Percentiles rank a stretch among this genome's conserved stretches.
phyloP scores from a whole-genome alignment of 805 yeast genomes.

The Ogataea minuta region DNA sequence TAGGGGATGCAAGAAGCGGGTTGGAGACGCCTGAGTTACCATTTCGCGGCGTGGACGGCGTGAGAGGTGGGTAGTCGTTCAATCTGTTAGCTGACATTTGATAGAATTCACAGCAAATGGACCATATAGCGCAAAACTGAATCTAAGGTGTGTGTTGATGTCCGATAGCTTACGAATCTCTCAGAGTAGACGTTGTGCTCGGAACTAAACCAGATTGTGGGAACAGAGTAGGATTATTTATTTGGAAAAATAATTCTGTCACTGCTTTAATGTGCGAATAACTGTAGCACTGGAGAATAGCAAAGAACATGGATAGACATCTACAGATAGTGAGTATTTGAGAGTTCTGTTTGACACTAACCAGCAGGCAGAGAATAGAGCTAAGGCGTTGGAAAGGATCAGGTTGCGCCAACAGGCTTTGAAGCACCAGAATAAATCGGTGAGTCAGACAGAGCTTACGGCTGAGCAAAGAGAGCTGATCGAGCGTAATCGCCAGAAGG shows the following conservation, averaged over 20 bases:
- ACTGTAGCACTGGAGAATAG: constrained; percentile 1
- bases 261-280: constrained; percentile 10
- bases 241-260: constrained; percentile 13
- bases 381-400: constrained; percentile 58
- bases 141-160: no score
- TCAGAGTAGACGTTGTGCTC: not conserved
- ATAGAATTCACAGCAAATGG: not conserved
- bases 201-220: constrained; percentile 1
- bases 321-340: constrained; percentile 28
- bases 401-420: constrained; percentile 39
- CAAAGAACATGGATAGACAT: constrained; percentile 21
- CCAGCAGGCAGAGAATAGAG: constrained; percentile 57
- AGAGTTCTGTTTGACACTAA: not conserved
- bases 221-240: constrained; percentile 1
- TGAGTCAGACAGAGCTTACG: constrained; percentile 28
- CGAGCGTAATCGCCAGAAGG: constrained; percentile 53
- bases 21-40: constrained; percentile 12
- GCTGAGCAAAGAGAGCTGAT: constrained; percentile 49
- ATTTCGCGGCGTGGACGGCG: constrained; percentile 25
- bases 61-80: constrained; percentile 14
- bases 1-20: constrained; percentile 34
- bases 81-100: constrained; percentile 9
- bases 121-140: not conserved
- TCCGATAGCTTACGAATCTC: no score
- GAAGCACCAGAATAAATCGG: not conserved